Conservation (phyloP, 75 land plant genomes). For the Pinus tabuliformis region DNA sequence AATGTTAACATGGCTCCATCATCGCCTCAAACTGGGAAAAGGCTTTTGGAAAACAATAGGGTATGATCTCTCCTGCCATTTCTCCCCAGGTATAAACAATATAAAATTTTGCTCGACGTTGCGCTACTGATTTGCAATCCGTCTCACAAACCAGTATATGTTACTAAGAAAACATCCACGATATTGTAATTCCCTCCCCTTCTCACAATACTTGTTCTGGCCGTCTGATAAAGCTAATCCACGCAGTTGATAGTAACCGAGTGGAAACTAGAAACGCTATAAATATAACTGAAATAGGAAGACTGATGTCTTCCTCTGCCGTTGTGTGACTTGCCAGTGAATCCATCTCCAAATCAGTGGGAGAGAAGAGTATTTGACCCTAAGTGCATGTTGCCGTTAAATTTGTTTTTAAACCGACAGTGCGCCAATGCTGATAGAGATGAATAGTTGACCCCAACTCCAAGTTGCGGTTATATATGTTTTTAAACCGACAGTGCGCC, state of each 20-base stretch:
- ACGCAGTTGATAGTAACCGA: background rate
- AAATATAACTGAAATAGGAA: background rate
- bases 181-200: background rate
- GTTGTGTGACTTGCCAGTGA: conserved; percentile 7
- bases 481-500: no score
- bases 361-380: background rate
- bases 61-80: background rate
- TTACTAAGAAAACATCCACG: background rate
- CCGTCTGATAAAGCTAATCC: background rate
- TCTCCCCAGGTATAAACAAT: background rate
- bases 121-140: background rate
- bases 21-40: background rate
- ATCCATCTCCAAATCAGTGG: background rate
- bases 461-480: no score
- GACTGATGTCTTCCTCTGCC: background rate
- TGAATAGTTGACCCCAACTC: no score
- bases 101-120: no score
- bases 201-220: background rate
- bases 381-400: no score
- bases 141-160: background rate
- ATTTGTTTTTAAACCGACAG: no score
- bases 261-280: background rate
- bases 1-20: background rate
- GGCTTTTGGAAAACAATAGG: background rate
- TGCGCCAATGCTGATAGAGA: no score